Evolutionary conservation across 148 eudicot species (phyloP).

Genomic region (Mesembryanthemum crystallinum): DNA sequence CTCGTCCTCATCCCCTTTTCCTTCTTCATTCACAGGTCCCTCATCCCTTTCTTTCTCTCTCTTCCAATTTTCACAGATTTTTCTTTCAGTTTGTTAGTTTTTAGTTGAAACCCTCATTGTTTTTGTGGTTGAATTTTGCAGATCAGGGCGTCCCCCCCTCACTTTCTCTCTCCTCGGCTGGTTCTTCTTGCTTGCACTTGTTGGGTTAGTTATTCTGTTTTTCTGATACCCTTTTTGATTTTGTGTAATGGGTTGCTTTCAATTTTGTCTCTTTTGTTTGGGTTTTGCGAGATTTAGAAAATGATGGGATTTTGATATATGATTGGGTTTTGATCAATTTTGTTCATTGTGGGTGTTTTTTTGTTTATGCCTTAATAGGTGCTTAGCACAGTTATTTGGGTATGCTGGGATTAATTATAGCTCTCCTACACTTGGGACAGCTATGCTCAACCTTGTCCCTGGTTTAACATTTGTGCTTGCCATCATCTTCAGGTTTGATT

Average conservation of each 20-base stretch:
- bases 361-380: constrained; percentile 30
- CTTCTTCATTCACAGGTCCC: constrained; percentile 60
- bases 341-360: background rate
- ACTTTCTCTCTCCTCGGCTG: constrained; percentile 46
- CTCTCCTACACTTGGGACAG: constrained; percentile 60
- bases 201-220: constrained; percentile 44
- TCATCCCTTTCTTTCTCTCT: background rate
- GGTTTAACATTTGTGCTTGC: constrained; percentile 80
- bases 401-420: constrained; percentile 52
- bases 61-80: background rate
- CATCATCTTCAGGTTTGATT: constrained; percentile 51
- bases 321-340: background rate
- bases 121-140: constrained; percentile 28
- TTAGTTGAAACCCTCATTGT: background rate
- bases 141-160: constrained; percentile 51
- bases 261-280: background rate
- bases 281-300: too few relatives aligned
- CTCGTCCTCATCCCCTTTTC: constrained; percentile 59
- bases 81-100: background rate
- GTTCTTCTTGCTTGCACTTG: constrained; percentile 61
- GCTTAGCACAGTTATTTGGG: constrained; percentile 54
- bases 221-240: constrained; percentile 22
- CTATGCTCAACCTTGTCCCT: constrained; percentile 75
- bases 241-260: constrained; percentile 9
- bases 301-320: background rate